Evolutionary conservation across 305 asterid genomes (phyloP).

Genomic region (Fraxinus baroniana): DNA sequence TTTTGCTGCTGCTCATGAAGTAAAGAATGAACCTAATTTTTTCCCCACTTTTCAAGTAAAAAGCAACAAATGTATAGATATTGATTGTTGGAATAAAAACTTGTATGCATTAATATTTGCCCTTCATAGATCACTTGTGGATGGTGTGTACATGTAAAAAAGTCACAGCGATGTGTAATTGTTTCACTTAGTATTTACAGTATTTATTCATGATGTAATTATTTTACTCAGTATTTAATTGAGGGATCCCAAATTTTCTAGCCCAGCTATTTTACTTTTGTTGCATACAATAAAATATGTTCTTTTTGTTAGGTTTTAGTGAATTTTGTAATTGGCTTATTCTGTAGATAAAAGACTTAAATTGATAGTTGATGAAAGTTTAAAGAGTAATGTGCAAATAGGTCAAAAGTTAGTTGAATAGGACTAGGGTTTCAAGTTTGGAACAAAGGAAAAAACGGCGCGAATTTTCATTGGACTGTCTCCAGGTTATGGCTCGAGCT

Average conservation of each 20-base stretch:
- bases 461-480: no score
- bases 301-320: background rate
- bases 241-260: background rate
- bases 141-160: background rate
- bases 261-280: background rate
- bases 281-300: background rate
- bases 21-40: constrained; percentile 30
- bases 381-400: no score
- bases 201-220: background rate
- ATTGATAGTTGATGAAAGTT: no score
- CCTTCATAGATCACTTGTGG: constrained; percentile 11
- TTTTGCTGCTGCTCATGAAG: constrained; percentile 68
- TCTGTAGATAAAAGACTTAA: no score
- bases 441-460: no score
- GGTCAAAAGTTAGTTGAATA: no score
- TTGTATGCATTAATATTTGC: background rate
- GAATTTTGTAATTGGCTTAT: no score
- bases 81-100: constrained; percentile 1
- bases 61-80: constrained; percentile 11
- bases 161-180: background rate
- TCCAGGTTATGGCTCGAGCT: no score
- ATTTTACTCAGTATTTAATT: background rate
- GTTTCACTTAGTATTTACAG: background rate
- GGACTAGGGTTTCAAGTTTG: no score
- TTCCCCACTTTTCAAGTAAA: background rate